These are phyloP conservation scores for Solanum hybrid DNA, from an alignment of 305 asterid species.

Conservation along the genomic window DNA sequence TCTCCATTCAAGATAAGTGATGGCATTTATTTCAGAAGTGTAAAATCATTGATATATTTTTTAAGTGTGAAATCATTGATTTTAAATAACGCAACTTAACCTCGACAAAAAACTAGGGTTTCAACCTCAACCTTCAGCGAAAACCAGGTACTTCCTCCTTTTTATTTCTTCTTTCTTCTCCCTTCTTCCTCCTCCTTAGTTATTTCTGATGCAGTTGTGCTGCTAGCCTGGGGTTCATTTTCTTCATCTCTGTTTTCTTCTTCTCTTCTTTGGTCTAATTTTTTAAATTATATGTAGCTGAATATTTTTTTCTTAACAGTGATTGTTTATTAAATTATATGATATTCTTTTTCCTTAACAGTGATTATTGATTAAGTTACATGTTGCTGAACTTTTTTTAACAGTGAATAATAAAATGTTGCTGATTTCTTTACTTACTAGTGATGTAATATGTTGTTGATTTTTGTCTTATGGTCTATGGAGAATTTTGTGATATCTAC, in stretches of 20 bases:
- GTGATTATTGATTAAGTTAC: neutral
- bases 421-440: neutral
- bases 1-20: neutral
- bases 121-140: neutral
- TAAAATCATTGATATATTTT: neutral
- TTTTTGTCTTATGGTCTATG: neutral
- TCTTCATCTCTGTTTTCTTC: neutral
- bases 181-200: neutral
- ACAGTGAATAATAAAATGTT: neutral
- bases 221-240: neutral
- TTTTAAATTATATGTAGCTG: neutral
- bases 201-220: neutral
- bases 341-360: neutral
- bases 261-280: neutral
- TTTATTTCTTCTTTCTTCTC: neutral
- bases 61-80: neutral
- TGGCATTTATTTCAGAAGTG: neutral
- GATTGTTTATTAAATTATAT: neutral
- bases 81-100: neutral
- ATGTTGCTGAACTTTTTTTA: neutral
- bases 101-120: neutral
- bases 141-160: neutral
- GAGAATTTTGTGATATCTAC: neutral
- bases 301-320: neutral
- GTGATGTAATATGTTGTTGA: neutral